These are phyloP conservation scores for Penicillium corylophilum DNA, from an alignment of 2,329 filamentous ascomycete genomes.

Conservation along the genomic window DNA sequence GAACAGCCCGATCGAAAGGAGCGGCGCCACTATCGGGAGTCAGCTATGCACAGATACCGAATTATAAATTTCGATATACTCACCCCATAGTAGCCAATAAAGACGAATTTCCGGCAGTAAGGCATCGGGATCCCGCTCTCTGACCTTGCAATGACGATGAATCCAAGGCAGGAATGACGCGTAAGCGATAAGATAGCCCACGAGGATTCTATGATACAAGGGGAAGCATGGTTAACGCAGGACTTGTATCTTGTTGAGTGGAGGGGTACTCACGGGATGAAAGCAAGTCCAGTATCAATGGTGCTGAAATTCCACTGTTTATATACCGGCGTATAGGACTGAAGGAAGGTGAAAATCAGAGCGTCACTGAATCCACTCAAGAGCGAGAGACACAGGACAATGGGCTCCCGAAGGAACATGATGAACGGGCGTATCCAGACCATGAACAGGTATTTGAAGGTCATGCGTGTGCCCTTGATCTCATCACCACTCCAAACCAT, in stretches of 20 bases:
- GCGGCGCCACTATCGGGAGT: constrained; percentile 48
- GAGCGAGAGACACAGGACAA: constrained; percentile 61
- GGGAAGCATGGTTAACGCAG: background rate
- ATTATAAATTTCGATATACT: constrained; percentile 3
- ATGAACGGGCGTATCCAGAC: constrained; percentile 62
- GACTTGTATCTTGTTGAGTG: background rate
- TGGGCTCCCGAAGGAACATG: constrained; percentile 65
- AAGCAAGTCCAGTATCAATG: constrained; percentile 50
- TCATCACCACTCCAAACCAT: constrained; percentile 74
- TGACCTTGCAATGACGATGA: constrained; percentile 42
- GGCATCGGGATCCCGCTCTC: constrained; percentile 38
- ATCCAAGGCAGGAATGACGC: constrained; percentile 57
- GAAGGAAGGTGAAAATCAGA: constrained; percentile 66
- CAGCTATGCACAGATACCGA: background rate
- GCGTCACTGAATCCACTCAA: constrained; percentile 65
- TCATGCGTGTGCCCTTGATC: constrained; percentile 58
- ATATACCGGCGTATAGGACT: constrained; percentile 61
- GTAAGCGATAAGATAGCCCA: constrained; percentile 60
- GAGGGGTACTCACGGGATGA: constrained; percentile 49
- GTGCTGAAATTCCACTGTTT: constrained; percentile 58
- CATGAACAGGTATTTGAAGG: constrained; percentile 54
- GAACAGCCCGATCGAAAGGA: constrained; percentile 59
- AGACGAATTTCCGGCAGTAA: constrained; percentile 64
- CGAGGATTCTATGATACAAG: constrained; percentile 39
- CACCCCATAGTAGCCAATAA: constrained; percentile 57